Evolutionary conservation across 1,284 basidiomycete species (phyloP), one percentile per base, ranked within the genome.

Genomic region (Ceratobasidium sp.): DNA sequence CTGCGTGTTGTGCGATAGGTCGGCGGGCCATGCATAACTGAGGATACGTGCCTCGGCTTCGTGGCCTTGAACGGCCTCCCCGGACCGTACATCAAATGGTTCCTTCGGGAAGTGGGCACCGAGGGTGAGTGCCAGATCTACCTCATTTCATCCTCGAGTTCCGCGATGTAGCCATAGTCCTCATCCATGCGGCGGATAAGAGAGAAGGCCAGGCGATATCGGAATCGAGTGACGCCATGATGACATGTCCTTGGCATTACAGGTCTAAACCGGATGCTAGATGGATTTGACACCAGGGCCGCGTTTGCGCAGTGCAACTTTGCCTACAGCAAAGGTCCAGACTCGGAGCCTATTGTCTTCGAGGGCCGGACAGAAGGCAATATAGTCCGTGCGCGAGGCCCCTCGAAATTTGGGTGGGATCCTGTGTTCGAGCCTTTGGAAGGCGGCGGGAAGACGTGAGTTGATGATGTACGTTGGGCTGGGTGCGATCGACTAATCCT

Each of bases 21-120:
- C 39, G 88, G 89, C 12, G 89, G 91, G 0, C 91, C 96, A 3
- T 97, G 94, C 78, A 94, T 99, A 75, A 98, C 96, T 0, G 97
- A 99, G 82, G 97, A 99, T 80, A 98, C 97, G 0, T 95, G 97
- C 0, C 87, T 99, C 3, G 93, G 91, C 78, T 98, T 96, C 79
- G 88, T 91, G 76, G 96, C 96, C 0, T 83, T 98, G 41, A 87
- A 89, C 46, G 96, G 94, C 0, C 87, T 99, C 5, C 97, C 97
- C 1, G 97, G 97, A 0, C 96, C 96, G 0, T 99, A 98, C 82
- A 97, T 99, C 85, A 99, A 99, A 79, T 86, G 94, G 78, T 98
- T 98, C 80, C 82, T 97, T 77, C 84, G 85, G 61, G 85, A 85
- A 23, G 81, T 97, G 3, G 96, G 96, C 0, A 92, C 94, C 77